These are phyloP conservation scores for Fusarium sp. DNA, from an alignment of 2,329 filamentous ascomycete genomes.

Conservation along the genomic window DNA sequence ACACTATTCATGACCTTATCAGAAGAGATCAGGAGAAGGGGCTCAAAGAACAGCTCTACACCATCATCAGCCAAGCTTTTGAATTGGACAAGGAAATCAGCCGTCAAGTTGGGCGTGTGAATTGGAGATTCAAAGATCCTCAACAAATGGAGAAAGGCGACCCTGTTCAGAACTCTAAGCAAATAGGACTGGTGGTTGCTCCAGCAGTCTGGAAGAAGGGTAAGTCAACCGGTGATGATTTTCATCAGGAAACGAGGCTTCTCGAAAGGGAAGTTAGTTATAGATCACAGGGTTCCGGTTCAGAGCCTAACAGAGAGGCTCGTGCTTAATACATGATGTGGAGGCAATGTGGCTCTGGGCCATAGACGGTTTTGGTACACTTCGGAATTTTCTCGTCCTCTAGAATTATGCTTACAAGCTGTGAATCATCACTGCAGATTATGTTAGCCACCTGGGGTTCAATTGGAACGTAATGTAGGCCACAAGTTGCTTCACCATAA, in stretches of 20 bases:
- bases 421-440: too few relatives aligned
- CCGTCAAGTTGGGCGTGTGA: background rate
- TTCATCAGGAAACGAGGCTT: background rate
- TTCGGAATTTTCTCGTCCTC: too few relatives aligned
- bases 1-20: background rate
- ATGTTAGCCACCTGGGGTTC: too few relatives aligned
- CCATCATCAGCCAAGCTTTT: background rate
- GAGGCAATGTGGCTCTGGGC: too few relatives aligned
- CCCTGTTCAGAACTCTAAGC: accelerated
- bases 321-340: too few relatives aligned
- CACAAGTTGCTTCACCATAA: too few relatives aligned
- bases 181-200: background rate
- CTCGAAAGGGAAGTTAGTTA: background rate
- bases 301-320: too few relatives aligned
- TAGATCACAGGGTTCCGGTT: too few relatives aligned
- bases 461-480: too few relatives aligned
- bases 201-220: background rate
- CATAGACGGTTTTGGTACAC: too few relatives aligned
- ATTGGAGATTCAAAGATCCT: background rate
- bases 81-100: background rate
- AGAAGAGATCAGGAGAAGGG: background rate
- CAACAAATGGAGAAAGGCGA: background rate
- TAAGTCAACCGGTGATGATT: background rate
- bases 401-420: too few relatives aligned
- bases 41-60: background rate